Evolutionary conservation across 2,329 filamentous ascomycete genomes (phyloP).

Genomic region (Pyricularia sp.): DNA sequence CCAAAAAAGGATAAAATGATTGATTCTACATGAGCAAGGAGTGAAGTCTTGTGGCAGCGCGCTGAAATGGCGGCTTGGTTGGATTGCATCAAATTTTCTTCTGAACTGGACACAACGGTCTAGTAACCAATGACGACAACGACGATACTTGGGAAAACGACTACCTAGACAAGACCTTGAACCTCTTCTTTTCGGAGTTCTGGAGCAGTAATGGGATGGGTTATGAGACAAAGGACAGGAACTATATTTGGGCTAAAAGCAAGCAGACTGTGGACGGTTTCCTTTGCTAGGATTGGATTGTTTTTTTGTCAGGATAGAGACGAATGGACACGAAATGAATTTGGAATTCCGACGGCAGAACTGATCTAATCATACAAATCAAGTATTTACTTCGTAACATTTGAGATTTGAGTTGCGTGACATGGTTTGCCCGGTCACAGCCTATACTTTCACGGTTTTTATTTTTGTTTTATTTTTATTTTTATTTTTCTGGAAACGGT

Average conservation of each 20-base stretch:
- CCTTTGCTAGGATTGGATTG: neutral
- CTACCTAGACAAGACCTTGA: neutral
- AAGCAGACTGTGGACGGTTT: neutral
- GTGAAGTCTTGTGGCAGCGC: neutral
- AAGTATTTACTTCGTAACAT: neutral
- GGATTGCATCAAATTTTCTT: neutral
- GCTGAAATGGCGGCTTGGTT: neutral
- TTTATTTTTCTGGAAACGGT: neutral
- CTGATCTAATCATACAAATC: neutral
- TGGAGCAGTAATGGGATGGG: neutral
- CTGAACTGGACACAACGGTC: neutral
- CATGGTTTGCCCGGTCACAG: neutral
- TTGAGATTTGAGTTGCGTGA: neutral
- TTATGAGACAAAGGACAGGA: neutral
- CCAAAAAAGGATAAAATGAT: slow-evolving; percentile 30
- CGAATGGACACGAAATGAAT: neutral
- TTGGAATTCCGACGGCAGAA: neutral
- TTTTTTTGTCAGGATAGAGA: neutral
- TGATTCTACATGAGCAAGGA: slow-evolving; percentile 14
- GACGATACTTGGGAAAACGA: neutral
- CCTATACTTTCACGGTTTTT: neutral
- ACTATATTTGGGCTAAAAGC: neutral
- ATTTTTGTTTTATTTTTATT: too few species aligned
- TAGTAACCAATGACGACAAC: neutral
- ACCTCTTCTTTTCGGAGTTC: neutral